Evolutionary conservation across 1,139 yeast species (phyloP).

Genomic region (Scheffersomyces parashehatae): DNA sequence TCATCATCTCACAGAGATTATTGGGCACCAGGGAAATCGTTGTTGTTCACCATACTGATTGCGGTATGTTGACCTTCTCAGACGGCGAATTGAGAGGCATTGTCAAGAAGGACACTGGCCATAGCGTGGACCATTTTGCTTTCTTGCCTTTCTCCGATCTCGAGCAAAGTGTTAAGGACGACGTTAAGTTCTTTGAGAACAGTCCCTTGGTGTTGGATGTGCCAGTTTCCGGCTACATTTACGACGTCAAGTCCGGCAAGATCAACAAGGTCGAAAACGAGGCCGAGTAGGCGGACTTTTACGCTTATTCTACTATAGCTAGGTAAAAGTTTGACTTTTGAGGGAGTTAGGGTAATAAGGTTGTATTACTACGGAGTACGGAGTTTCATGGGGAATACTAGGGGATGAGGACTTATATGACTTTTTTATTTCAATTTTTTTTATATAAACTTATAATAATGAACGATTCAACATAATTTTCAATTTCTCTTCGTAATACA

Average conservation of each 20-base stretch:
- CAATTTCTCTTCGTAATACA: no score
- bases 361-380: no score
- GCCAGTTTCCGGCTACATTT: constrained; percentile 37
- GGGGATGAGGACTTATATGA: no score
- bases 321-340: no score
- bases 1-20: constrained; percentile 37
- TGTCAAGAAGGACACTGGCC: constrained; percentile 29
- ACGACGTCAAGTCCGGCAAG: constrained; percentile 38
- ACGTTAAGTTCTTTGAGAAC: constrained; percentile 23
- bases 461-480: no score
- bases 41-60: constrained; percentile 42
- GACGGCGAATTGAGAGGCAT: constrained; percentile 28
- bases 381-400: no score
- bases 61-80: constrained; percentile 44
- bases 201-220: constrained; percentile 29
- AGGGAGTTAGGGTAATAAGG: no score
- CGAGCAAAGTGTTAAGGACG: constrained; percentile 35
- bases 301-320: no score
- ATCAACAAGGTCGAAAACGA: constrained; percentile 18
- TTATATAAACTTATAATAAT: no score
- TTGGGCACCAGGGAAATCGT: constrained; percentile 42
- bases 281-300: no score
- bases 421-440: no score
- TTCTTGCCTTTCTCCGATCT: constrained; percentile 37
- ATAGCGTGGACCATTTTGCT: constrained; percentile 26